These are phyloP conservation scores for Musa schizocarpa DNA, from an alignment of 176 grass and related monocot species.

Conservation along the genomic window DNA sequence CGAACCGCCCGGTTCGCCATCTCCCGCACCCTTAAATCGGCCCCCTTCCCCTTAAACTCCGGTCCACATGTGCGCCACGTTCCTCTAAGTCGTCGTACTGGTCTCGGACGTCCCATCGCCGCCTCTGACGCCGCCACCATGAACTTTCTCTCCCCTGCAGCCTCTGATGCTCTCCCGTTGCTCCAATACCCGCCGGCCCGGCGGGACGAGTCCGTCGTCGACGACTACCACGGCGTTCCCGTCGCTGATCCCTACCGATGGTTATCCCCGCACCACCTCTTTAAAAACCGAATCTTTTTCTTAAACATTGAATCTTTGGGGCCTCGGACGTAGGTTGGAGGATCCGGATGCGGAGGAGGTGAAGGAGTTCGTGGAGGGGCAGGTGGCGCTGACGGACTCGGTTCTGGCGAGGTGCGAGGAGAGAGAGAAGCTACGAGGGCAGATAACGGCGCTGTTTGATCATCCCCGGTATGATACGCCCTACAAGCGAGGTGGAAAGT, in stretches of 20 bases:
- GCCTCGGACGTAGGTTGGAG: conserved; percentile 53
- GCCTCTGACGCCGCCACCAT: conserved; percentile 22
- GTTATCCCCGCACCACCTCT: conserved; percentile 18
- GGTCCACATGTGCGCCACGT: neutral
- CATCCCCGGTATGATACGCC: conserved; percentile 69
- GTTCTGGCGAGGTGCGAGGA: conserved; percentile 45
- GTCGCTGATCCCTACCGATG: conserved; percentile 80
- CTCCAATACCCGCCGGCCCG: conserved; percentile 51
- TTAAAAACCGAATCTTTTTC: neutral
- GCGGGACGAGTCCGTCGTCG: conserved; percentile 55
- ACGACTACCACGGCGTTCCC: conserved; percentile 51
- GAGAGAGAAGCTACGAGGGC: conserved; percentile 46
- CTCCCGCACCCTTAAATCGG: conserved; percentile 10
- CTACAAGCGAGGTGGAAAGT: conserved; percentile 68
- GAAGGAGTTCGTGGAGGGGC: conserved; percentile 72
- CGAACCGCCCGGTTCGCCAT: neutral
- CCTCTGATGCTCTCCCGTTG: conserved; percentile 9
- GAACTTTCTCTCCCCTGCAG: conserved; percentile 33
- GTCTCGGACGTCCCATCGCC: neutral
- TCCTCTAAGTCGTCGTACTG: neutral
- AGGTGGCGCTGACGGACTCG: conserved; percentile 55
- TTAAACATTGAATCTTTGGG: neutral
- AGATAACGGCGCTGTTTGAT: conserved; percentile 61
- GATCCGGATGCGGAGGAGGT: conserved; percentile 78
- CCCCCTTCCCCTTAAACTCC: neutral